phyloP scores from a whole-genome alignment of 139 green algal genomes.

The Dunaliella sp. region DNA sequence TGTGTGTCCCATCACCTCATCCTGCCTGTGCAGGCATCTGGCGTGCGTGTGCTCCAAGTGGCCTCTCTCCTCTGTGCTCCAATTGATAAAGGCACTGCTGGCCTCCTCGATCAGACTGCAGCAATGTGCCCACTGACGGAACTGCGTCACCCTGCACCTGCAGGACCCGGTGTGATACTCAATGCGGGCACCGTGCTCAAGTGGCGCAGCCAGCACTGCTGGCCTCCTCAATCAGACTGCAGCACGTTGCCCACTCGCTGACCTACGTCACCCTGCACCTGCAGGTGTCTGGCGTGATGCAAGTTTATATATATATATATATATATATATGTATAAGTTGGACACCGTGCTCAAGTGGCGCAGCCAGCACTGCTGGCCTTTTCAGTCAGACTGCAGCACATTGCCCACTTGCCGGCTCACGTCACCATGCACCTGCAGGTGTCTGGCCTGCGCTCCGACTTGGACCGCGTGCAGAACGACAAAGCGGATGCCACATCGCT shows the following conservation, averaged over 20 bases:
- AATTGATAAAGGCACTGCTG: too few relatives aligned
- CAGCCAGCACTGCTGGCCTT: too few relatives aligned
- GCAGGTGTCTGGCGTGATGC: background rate
- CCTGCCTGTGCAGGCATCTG: too few relatives aligned
- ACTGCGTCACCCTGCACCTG: background rate
- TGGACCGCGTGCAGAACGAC: conserved; percentile 34
- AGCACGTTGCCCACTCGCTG: too few relatives aligned
- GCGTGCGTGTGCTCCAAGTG: too few relatives aligned
- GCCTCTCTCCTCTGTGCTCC: too few relatives aligned
- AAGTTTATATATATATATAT: too few relatives aligned
- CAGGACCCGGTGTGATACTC: background rate
- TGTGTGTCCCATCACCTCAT: too few relatives aligned
- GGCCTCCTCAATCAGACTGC: too few relatives aligned
- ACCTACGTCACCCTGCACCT: background rate
- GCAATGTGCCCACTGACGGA: too few relatives aligned
- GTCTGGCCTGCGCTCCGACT: conserved; percentile 18
- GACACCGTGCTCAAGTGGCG: background rate
- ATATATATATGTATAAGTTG: background rate
- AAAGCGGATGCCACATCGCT: conserved; percentile 39
- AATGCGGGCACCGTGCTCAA: background rate
- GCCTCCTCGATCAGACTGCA: too few relatives aligned
- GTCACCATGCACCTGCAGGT: conserved; percentile 13
- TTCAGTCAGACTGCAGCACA: too few relatives aligned
- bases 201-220: background rate
- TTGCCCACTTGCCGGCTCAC: background rate